phyloP scores from a whole-genome alignment of 2,329 filamentous ascomycete genomes.

The Penicillium palitans region DNA sequence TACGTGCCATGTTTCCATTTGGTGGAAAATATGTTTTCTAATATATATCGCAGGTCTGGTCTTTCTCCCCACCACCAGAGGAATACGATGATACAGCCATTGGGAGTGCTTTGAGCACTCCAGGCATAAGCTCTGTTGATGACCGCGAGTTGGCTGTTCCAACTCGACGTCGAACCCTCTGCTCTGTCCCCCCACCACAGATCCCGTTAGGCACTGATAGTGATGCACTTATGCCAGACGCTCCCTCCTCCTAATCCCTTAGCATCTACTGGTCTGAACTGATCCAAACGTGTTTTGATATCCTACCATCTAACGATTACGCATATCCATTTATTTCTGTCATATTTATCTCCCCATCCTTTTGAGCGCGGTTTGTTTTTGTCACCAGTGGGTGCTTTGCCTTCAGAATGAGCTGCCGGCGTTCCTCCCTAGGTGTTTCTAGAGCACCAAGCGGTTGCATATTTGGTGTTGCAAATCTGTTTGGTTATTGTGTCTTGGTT shows the following conservation, averaged over 20 bases:
- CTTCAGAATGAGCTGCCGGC: conserved; percentile 18
- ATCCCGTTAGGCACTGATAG: conserved; percentile 29
- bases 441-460: conserved; percentile 24
- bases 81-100: conserved; percentile 32
- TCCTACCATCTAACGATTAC: conserved; percentile 22
- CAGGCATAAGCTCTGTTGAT: conserved; percentile 27
- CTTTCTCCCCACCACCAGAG: conserved; percentile 74
- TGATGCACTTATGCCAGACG: conserved; percentile 40
- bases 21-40: conserved; percentile 2
- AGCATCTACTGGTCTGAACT: conserved; percentile 14
- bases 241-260: conserved; percentile 24
- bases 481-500: conserved; percentile 1
- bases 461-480: conserved; percentile 21
- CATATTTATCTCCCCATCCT: conserved; percentile 11
- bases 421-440: conserved; percentile 12
- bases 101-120: conserved; percentile 38
- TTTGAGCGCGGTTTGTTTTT: conserved; percentile 13
- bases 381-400: conserved; percentile 13
- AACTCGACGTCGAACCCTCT: conserved; percentile 27
- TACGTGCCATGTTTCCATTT: conserved; percentile 48
- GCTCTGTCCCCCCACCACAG: conserved; percentile 35
- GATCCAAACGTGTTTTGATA: conserved; percentile 5
- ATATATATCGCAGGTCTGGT: conserved; percentile 70
- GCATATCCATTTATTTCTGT: conserved; percentile 19
- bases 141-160: conserved; percentile 17